Evolutionary conservation across 495 filamentous ascomycete genomes (phyloP).

Genomic region (Geoglossum glabrum): DNA sequence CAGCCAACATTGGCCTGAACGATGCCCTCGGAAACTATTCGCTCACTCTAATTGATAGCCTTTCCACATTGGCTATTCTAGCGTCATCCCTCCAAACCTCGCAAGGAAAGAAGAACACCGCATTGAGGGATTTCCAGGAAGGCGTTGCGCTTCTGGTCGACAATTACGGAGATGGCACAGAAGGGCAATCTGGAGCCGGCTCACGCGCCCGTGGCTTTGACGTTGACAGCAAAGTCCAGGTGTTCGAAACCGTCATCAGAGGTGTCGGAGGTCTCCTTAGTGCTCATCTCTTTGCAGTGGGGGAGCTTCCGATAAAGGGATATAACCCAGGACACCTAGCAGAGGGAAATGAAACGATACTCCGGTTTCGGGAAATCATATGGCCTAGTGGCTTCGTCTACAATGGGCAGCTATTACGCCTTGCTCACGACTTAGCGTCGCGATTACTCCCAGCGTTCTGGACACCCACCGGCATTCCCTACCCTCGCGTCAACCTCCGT

Average conservation of each 20-base stretch:
- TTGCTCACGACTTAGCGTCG: conserved; percentile 66
- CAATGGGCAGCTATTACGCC: conserved; percentile 67
- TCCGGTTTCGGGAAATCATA: conserved; percentile 26
- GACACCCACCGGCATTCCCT: conserved; percentile 75
- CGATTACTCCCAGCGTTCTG: conserved; percentile 81
- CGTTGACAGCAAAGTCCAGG: conserved; percentile 91
- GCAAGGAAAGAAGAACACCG: conserved; percentile 18
- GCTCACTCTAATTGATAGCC: conserved; percentile 80
- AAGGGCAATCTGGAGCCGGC: conserved; percentile 48
- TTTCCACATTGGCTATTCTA: conserved; percentile 81
- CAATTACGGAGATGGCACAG: conserved; percentile 69
- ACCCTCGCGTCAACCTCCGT: conserved; percentile 84
- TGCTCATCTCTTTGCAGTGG: conserved; percentile 81
- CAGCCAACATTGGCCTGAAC: conserved; percentile 70
- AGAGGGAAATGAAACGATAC: conserved; percentile 8
- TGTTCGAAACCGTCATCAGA: conserved; percentile 93
- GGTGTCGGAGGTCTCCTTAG: conserved; percentile 81
- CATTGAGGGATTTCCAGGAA: conserved; percentile 47
- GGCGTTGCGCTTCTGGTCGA: conserved; percentile 60
- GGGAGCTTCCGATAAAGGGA: conserved; percentile 63
- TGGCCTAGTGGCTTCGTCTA: conserved; percentile 73
- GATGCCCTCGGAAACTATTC: conserved; percentile 96
- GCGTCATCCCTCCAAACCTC: conserved; percentile 32
- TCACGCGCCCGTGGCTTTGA: conserved; percentile 71
- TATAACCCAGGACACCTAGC: conserved; percentile 34